Evolutionary conservation across 345 rosid species (phyloP).

Genomic region (Brassica carinata): DNA sequence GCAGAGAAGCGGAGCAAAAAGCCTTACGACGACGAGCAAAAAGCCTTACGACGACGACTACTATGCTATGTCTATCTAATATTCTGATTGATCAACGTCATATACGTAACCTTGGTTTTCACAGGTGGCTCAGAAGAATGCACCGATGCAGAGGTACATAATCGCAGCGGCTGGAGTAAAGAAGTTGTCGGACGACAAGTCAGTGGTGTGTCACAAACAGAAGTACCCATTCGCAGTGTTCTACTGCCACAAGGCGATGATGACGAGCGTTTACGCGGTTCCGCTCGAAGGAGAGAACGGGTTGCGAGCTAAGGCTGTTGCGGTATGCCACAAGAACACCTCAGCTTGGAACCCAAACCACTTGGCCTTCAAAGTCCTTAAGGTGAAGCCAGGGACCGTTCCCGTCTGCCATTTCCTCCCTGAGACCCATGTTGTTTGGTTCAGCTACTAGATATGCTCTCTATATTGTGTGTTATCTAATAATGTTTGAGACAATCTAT

Average conservation of each 20-base stretch:
- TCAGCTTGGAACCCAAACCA: slow-evolving; percentile 86
- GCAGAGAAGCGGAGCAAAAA: background rate
- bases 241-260: slow-evolving; percentile 69
- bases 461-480: slow-evolving; percentile 18
- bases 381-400: slow-evolving; percentile 69
- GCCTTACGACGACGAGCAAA: background rate
- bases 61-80: background rate
- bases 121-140: slow-evolving; percentile 38
- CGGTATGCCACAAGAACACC: slow-evolving; percentile 83
- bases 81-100: background rate
- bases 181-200: slow-evolving; percentile 49
- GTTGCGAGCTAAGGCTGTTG: slow-evolving; percentile 61
- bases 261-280: slow-evolving; percentile 58
- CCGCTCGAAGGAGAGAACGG: slow-evolving; percentile 68
- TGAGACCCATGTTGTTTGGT: slow-evolving; percentile 71
- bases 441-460: slow-evolving; percentile 35
- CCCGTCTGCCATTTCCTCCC: slow-evolving; percentile 88
- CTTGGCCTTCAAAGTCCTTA: slow-evolving; percentile 74
- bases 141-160: slow-evolving; percentile 50
- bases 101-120: background rate
- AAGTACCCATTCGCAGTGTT: slow-evolving; percentile 76
- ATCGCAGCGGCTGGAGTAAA: slow-evolving; percentile 45
- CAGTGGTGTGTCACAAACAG: slow-evolving; percentile 84
- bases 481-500: slow-evolving; percentile 22
- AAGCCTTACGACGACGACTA: background rate